A percentile compares a stretch with the other conserved stretches of the same genome.
phyloP scores from a whole-genome alignment of 2,329 filamentous ascomycete genomes.

The Cladosporium colombiae region DNA sequence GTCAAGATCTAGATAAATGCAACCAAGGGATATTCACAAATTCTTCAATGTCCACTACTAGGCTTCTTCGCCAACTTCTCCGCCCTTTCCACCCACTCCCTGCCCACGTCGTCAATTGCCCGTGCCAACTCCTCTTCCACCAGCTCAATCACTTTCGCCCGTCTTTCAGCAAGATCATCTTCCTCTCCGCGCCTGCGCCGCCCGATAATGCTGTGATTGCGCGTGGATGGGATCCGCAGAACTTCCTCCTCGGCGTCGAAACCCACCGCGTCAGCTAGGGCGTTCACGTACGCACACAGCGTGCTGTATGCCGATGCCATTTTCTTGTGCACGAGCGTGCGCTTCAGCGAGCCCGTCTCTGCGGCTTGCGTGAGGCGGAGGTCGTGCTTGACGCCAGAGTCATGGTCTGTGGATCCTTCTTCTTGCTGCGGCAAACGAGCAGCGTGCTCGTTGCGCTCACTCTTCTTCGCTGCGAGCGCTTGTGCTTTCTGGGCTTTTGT shows the following conservation, averaged over 20 bases:
- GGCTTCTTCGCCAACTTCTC: conserved; percentile 49
- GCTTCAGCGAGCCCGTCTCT: conserved; percentile 39
- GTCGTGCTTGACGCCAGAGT: background rate
- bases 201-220: conserved; percentile 81
- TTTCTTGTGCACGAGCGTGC: conserved; percentile 34
- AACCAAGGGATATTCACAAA: background rate
- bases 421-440: conserved; percentile 28
- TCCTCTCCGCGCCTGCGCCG: conserved; percentile 40
- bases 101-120: conserved; percentile 46
- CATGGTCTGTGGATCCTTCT: background rate
- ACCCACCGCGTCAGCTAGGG: conserved; percentile 69
- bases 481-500: conserved; percentile 21
- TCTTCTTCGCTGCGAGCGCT: conserved; percentile 25
- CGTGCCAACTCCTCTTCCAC: conserved; percentile 57
- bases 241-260: conserved; percentile 80
- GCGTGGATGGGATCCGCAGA: conserved; percentile 86
- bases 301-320: conserved; percentile 75
- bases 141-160: conserved; percentile 62
- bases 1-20: too few species aligned
- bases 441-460: conserved; percentile 22
- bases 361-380: conserved; percentile 29
- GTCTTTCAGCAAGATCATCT: conserved; percentile 54
- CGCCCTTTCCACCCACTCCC: conserved; percentile 55
- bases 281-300: conserved; percentile 74
- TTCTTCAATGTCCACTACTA: conserved; percentile 45